These are phyloP conservation scores for Kregervanrija pseudodelftensis DNA, from an alignment of 805 yeast species.

Conservation along the genomic window DNA sequence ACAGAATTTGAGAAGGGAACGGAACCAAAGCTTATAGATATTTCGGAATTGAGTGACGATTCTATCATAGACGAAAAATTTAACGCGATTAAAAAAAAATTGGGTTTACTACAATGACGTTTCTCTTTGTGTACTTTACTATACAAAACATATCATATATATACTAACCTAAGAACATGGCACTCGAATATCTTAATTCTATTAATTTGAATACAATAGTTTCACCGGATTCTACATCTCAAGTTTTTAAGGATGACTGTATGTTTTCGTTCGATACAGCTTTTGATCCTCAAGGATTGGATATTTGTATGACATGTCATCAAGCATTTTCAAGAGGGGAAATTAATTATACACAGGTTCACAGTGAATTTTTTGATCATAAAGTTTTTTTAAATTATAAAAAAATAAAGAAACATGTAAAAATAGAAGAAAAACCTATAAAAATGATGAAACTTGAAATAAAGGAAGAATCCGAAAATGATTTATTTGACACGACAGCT, in stretches of 20 bases:
- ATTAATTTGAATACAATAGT: slow-evolving; percentile 11
- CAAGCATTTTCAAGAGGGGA: slow-evolving; percentile 54
- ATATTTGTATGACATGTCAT: slow-evolving; percentile 68
- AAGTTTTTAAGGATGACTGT: slow-evolving; percentile 82
- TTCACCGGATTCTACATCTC: slow-evolving; percentile 26
- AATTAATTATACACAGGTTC: slow-evolving; percentile 49
- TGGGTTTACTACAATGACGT: neutral
- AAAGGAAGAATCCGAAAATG: slow-evolving; percentile 55
- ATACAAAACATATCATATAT: too few species aligned
- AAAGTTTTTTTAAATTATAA: slow-evolving; percentile 50
- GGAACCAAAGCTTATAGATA: too few species aligned
- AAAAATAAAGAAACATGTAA: slow-evolving; percentile 41
- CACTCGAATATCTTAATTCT: slow-evolving; percentile 13
- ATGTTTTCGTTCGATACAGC: slow-evolving; percentile 77
- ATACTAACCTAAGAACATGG: slow-evolving; percentile 4
- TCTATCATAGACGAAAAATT: neutral
- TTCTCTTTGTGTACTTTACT: too few species aligned
- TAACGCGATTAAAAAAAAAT: neutral
- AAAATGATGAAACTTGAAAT: slow-evolving; percentile 65
- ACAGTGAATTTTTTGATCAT: slow-evolving; percentile 47
- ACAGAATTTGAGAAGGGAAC: too few species aligned
- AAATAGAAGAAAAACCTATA: slow-evolving; percentile 25
- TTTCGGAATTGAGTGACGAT: neutral
- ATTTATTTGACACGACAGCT: slow-evolving; percentile 43
- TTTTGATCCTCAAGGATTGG: slow-evolving; percentile 49